Evolutionary conservation across 768 basidiomycete species (phyloP).

Genomic region (Coprinellus micaceus): DNA sequence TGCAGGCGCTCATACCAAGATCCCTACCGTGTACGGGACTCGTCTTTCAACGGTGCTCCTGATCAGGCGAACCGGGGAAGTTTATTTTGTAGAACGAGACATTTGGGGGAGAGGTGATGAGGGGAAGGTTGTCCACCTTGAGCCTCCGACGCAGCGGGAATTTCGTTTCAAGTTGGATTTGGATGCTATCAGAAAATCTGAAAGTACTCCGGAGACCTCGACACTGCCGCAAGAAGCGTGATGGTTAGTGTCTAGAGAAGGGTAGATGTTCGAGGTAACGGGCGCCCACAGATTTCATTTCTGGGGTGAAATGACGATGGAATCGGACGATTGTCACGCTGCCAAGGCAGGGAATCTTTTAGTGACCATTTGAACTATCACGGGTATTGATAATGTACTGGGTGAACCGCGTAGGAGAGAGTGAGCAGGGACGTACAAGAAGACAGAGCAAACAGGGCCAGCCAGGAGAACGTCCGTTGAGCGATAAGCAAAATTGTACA

Average conservation of each 20-base stretch:
- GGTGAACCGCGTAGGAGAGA: not conserved
- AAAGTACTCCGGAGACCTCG: slow-evolving; percentile 2
- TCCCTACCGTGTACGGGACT: slow-evolving; percentile 51
- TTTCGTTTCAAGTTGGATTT: slow-evolving; percentile 46
- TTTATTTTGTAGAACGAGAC: slow-evolving; percentile 69
- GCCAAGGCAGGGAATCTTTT: not conserved
- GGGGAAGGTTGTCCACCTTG: slow-evolving; percentile 32
- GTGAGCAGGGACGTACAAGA: not conserved
- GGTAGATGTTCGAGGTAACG: not conserved
- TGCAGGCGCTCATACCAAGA: slow-evolving; percentile 11
- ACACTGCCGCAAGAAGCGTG: slow-evolving; percentile 6
- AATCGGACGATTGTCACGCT: slow-evolving; percentile 1
- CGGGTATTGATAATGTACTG: not conserved
- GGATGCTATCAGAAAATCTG: slow-evolving; percentile 9
- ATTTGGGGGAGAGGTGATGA: slow-evolving; percentile 48
- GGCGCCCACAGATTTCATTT: not conserved
- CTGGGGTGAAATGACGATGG: slow-evolving; percentile 3
- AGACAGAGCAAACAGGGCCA: slow-evolving; percentile 4
- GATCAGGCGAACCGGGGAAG: slow-evolving; percentile 55
- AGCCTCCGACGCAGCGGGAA: slow-evolving; percentile 42
- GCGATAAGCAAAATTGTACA: slow-evolving; percentile 8
- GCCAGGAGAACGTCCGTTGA: slow-evolving; percentile 7
- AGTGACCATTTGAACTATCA: not conserved
- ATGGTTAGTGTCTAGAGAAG: not conserved
- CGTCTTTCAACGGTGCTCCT: slow-evolving; percentile 72